Evolutionary conservation across 2,329 filamentous ascomycete genomes (phyloP).

Genomic region (Exophiala alcalophila): DNA sequence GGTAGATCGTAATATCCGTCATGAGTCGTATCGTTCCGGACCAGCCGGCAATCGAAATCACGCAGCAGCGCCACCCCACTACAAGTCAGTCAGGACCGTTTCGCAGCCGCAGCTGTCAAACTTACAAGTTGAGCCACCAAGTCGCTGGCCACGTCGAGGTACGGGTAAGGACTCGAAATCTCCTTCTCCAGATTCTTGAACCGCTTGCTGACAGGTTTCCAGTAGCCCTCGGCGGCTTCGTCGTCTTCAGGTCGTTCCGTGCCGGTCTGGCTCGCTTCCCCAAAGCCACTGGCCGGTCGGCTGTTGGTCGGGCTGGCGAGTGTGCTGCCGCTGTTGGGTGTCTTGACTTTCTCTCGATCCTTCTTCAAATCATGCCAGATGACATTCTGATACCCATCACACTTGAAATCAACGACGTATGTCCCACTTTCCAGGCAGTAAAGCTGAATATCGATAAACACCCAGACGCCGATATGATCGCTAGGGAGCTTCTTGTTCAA

Average conservation of each 20-base stretch:
- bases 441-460: slow-evolving; percentile 93
- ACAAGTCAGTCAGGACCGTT: slow-evolving; percentile 15
- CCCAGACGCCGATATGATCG: slow-evolving; percentile 62
- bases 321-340: slow-evolving; percentile 37
- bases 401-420: slow-evolving; percentile 98
- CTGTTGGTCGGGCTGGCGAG: slow-evolving; percentile 44
- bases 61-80: slow-evolving; percentile 26
- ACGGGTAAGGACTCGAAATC: slow-evolving; percentile 91
- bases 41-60: slow-evolving; percentile 13
- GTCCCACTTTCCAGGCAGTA: slow-evolving; percentile 91
- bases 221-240: slow-evolving; percentile 45
- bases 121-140: slow-evolving; percentile 85
- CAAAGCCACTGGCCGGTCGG: slow-evolving; percentile 46
- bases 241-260: slow-evolving; percentile 26
- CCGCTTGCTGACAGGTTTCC: slow-evolving; percentile 49
- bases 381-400: slow-evolving; percentile 92
- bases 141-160: slow-evolving; percentile 87
- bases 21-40: slow-evolving; percentile 4
- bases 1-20: no score
- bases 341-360: slow-evolving; percentile 37
- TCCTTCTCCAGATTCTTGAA: slow-evolving; percentile 78
- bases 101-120: slow-evolving; percentile 57
- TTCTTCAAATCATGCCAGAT: slow-evolving; percentile 42
- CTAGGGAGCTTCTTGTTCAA: slow-evolving; percentile 28
- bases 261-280: slow-evolving; percentile 29